Evolutionary conservation across 805 yeast genomes (phyloP).

Genomic region (Schwanniomyces sp.): DNA sequence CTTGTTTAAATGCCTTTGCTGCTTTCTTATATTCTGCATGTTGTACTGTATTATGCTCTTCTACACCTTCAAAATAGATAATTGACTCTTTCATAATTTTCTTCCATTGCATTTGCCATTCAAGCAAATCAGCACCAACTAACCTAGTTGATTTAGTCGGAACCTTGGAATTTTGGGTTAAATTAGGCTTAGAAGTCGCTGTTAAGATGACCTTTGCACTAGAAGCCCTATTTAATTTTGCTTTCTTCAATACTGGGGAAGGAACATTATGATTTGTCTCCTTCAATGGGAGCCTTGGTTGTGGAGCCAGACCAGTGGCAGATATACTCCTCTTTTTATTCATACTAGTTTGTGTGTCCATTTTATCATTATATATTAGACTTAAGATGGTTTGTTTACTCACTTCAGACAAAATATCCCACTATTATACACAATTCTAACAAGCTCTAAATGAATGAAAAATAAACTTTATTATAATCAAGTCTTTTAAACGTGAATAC

Average conservation of each 20-base stretch:
- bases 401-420: neutral
- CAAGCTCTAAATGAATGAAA: neutral
- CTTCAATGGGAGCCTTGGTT: slow-evolving; percentile 32
- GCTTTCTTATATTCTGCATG: slow-evolving; percentile 43
- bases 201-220: neutral
- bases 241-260: slow-evolving; percentile 33
- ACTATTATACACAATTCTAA: neutral
- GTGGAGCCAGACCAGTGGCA: neutral
- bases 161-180: slow-evolving; percentile 2
- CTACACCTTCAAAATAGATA: slow-evolving; percentile 61
- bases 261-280: slow-evolving; percentile 43
- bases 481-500: too few relatives aligned
- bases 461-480: neutral
- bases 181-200: slow-evolving; percentile 5
- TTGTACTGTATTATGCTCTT: slow-evolving; percentile 34
- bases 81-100: slow-evolving; percentile 57
- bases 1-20: slow-evolving; percentile 42
- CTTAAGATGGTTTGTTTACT: neutral
- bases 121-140: slow-evolving; percentile 47
- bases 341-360: slow-evolving; percentile 3
- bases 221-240: slow-evolving; percentile 16
- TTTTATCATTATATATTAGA: slow-evolving; percentile 4
- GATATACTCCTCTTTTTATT: slow-evolving; percentile 2
- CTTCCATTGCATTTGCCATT: slow-evolving; percentile 69
- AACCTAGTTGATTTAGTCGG: slow-evolving; percentile 22